A percentile compares a stretch with the other conserved stretches of the same genome.
Evolutionary conservation across 352 stramenopile genomes (phyloP).

Genomic region (Globisporangium paroecandrum): DNA sequence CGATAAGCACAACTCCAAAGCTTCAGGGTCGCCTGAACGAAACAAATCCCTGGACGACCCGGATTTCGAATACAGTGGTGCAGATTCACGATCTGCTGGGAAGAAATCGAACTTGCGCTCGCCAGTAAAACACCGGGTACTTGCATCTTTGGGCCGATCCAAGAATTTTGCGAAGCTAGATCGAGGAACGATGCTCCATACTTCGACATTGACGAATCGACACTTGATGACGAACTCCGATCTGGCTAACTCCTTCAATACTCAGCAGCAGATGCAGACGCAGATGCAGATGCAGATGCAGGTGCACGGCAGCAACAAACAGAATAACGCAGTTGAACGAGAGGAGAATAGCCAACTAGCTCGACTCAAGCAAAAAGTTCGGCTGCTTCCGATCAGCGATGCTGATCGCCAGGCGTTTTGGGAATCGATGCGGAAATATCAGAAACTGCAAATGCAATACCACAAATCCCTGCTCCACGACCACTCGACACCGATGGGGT

Average conservation of each 20-base stretch:
- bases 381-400: slow-evolving; percentile 39
- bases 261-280: not conserved
- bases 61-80: not conserved
- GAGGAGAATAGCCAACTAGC: slow-evolving; percentile 37
- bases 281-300: not conserved
- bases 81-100: not conserved
- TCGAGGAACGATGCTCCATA: not conserved
- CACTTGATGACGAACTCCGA: not conserved
- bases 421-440: slow-evolving; percentile 42
- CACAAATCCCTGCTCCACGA: slow-evolving; percentile 25
- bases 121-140: slow-evolving; percentile 1
- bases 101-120: not conserved
- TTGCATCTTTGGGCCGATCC: slow-evolving; percentile 6
- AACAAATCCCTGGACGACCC: slow-evolving; percentile 3
- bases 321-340: not conserved
- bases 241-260: not conserved
- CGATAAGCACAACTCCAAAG: slow-evolving; percentile 25
- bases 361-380: slow-evolving; percentile 39
- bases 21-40: not conserved
- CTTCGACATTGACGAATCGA: not conserved
- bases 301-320: not conserved
- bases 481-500: slow-evolving; percentile 42
- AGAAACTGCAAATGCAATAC: slow-evolving; percentile 38
- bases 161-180: not conserved
- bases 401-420: slow-evolving; percentile 39